Base-by-base conservation (phyloP, 495 filamentous ascomycete genomes). In the Penicillium pancosmium region DNA sequence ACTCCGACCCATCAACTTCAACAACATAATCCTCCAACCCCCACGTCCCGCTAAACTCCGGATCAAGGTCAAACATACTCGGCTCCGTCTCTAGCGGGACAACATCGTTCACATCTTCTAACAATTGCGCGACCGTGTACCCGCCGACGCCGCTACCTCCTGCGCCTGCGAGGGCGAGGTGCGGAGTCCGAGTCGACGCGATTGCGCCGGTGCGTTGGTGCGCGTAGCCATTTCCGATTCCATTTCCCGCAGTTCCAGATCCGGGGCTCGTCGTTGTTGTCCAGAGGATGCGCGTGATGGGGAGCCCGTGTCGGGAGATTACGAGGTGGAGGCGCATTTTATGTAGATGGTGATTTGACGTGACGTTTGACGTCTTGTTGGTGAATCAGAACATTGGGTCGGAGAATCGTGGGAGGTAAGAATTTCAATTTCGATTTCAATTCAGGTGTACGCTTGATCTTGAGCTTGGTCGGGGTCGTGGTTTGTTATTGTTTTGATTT, bases 21-120 rank as follows among this genome's bases (percentile, higher is more conserved):
- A 97, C 92, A 16, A 85, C 86, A 73, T 98, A 98, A 67, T 98
- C 91, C 65, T 98, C 94, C 25, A 98, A 67, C 1, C 93, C 94
- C 90, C 90, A 96, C 57, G 88, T 82, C 13, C 78, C 80, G 54
- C 75, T 74, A 31, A 56, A 65, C 33, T 78, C 73, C 10, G 68
- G 60, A 36, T 77, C 74, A 40, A 77, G 60, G 43, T 77, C 74
- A 35, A 77, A 71, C 33, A 72, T 46, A 16, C 54, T 67, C 3
- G 71, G 67, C 35, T 78, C 83, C 41, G 88, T 88, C 71, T 97
- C 94, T 1, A 98, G 81, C 2, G 93, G 92, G 8, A 97, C 76
- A 23, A 90, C 80, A 36, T 91, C 86, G 66, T 96, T 93, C 50
- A 98, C 78, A 53, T 91, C 84, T 59, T 93, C 89, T 44, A 98